These are phyloP conservation scores for Leccinellum luteum DNA, from an alignment of 768 basidiomycete species.

Conservation along the genomic window DNA sequence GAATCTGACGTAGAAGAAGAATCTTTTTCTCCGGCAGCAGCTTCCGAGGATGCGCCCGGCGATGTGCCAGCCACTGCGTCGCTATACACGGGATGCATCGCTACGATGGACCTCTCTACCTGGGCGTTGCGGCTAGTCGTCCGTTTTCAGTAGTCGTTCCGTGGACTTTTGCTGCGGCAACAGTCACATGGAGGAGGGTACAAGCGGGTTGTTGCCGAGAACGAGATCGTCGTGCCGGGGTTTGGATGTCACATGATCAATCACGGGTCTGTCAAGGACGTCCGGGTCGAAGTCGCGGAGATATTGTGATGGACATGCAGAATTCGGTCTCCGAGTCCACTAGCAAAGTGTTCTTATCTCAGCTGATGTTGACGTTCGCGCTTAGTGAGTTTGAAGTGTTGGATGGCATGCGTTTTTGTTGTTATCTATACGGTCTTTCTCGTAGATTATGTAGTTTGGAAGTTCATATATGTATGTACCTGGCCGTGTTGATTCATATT, in stretches of 20 bases:
- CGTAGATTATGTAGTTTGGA: too few species aligned
- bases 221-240: background rate
- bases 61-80: background rate
- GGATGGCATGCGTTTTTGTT: too few species aligned
- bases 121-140: constrained; percentile 5
- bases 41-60: too few species aligned
- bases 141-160: constrained; percentile 8
- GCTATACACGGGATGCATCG: too few species aligned
- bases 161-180: constrained; percentile 1
- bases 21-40: background rate
- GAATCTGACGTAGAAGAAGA: too few species aligned
- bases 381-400: too few species aligned
- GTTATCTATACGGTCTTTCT: too few species aligned
- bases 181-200: background rate
- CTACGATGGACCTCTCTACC: background rate
- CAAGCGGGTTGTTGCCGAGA: background rate
- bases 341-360: too few species aligned
- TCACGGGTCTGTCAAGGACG: background rate
- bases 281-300: background rate
- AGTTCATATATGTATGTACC: too few species aligned
- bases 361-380: too few species aligned
- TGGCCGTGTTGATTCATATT: too few species aligned
- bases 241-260: background rate
- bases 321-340: too few species aligned
- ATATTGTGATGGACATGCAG: background rate